phyloP scores from a whole-genome alignment of 2,329 filamentous ascomycete genomes.

The Dactylellina cionopaga region DNA sequence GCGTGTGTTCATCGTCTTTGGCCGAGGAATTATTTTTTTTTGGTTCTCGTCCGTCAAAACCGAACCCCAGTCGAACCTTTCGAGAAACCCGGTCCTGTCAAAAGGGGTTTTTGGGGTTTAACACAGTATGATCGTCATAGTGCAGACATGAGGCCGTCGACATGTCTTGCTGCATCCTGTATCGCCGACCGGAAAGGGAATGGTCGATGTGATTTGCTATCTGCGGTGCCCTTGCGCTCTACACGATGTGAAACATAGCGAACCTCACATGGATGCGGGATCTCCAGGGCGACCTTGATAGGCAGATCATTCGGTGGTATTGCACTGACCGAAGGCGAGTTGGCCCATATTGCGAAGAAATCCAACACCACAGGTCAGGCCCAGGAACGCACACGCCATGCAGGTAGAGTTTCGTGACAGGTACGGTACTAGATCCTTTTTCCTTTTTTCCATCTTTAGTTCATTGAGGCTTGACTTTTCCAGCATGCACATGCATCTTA shows the following conservation, averaged over 20 bases:
- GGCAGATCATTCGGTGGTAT: constrained; percentile 48
- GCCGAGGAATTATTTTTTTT: constrained; percentile 8
- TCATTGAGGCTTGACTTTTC: constrained; percentile 35
- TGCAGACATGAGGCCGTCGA: constrained; percentile 35
- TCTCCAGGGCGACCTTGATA: constrained; percentile 24
- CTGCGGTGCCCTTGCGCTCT: constrained; percentile 13
- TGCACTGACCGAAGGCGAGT: constrained; percentile 50
- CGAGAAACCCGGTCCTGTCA: constrained; percentile 38
- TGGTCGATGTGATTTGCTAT: constrained; percentile 24
- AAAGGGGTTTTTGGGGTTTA: constrained; percentile 16
- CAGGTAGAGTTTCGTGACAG: constrained; percentile 31
- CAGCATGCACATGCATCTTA: constrained; percentile 46
- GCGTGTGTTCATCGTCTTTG: constrained; percentile 28
- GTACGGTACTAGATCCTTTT: constrained; percentile 40
- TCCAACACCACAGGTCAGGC: constrained; percentile 15
- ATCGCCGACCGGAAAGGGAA: constrained; percentile 50
- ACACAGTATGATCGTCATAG: constrained; percentile 41
- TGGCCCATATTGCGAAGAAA: constrained; percentile 41
- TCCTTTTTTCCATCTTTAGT: constrained; percentile 6
- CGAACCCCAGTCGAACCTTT: constrained; percentile 1
- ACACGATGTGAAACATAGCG: constrained; percentile 20
- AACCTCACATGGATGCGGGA: constrained; percentile 33
- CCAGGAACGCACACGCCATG: neutral
- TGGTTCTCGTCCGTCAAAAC: neutral
- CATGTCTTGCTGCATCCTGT: constrained; percentile 11